Percentiles rank a stretch among this genome's conserved stretches.
Evolutionary conservation across 2,329 filamentous ascomycete species (phyloP).

Genomic region (Pseudogymnoascus sp.): DNA sequence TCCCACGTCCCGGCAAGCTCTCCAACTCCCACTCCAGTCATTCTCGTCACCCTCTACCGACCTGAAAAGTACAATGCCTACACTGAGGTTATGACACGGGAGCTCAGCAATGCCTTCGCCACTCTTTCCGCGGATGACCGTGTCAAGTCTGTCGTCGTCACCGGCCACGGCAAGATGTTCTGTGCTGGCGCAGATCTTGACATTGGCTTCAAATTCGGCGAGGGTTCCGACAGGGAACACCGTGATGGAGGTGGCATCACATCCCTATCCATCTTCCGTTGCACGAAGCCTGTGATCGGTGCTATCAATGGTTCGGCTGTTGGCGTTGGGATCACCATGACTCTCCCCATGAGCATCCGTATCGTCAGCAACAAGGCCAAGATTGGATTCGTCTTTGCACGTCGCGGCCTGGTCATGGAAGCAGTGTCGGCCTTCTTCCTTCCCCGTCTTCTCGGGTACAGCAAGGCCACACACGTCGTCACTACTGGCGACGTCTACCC

Average conservation of each 20-base stretch:
- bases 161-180: constrained; percentile 42
- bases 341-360: constrained; percentile 42
- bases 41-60: constrained; percentile 55
- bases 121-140: constrained; percentile 43
- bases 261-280: constrained; percentile 45
- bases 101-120: constrained; percentile 46
- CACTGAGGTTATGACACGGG: constrained; percentile 51
- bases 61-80: constrained; percentile 62
- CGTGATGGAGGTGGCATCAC: constrained; percentile 44
- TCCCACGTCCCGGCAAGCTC: constrained; percentile 42
- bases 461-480: constrained; percentile 51
- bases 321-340: constrained; percentile 52
- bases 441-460: constrained; percentile 56
- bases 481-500: constrained; percentile 56
- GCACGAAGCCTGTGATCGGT: constrained; percentile 47
- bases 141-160: constrained; percentile 45
- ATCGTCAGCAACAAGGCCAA: constrained; percentile 48
- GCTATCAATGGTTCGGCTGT: constrained; percentile 51
- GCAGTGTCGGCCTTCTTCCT: constrained; percentile 62
- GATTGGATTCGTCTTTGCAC: constrained; percentile 63
- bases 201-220: constrained; percentile 21
- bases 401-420: constrained; percentile 61
- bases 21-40: constrained; percentile 46
- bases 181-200: constrained; percentile 50
- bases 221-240: constrained; percentile 27